These are phyloP conservation scores for Phytopythium helicoides DNA, from an alignment of 352 stramenopile genomes.

Conservation along the genomic window DNA sequence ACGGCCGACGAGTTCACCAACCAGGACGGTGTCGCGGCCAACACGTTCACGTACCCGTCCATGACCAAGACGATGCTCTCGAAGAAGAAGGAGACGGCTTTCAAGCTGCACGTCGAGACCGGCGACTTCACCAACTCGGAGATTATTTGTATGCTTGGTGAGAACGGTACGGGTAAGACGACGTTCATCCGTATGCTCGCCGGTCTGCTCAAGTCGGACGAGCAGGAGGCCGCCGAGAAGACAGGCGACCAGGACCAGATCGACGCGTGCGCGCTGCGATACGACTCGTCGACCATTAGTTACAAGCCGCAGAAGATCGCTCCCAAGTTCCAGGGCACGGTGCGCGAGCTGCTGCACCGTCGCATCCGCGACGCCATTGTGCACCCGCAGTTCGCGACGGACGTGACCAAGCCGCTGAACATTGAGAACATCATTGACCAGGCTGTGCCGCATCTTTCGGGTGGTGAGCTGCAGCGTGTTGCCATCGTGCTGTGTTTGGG, in stretches of 20 bases:
- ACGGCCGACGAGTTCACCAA: constrained; percentile 85
- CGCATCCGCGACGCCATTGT: constrained; percentile 97
- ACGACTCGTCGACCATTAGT: constrained; percentile 84
- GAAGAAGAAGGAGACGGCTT: constrained; percentile 92
- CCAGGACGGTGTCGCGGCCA: constrained; percentile 87
- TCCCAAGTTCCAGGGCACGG: constrained; percentile 93
- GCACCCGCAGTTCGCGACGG: constrained; percentile 98
- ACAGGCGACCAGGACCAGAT: constrained; percentile 67
- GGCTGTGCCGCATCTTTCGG: constrained; percentile 96
- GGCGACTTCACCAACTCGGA: constrained; percentile 98
- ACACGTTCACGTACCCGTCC: constrained; percentile 94
- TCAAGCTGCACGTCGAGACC: constrained; percentile 97
- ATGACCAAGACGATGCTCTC: constrained; percentile 99
- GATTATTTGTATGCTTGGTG: constrained; percentile 98
- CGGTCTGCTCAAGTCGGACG: constrained; percentile 97
- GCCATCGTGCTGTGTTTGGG: constrained; percentile 98
- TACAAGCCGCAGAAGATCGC: constrained; percentile 99
- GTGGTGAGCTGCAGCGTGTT: constrained; percentile 98
- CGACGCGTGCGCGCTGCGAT: constrained; percentile 74
- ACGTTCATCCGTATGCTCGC: constrained; percentile 99
- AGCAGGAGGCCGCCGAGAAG: constrained; percentile 89
- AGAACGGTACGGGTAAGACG: constrained; percentile 99
- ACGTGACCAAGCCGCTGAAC: constrained; percentile 98
- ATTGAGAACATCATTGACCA: constrained; percentile 99
- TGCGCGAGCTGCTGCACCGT: constrained; percentile 97